Percentiles rank a stretch among this genome's conserved stretches.
phyloP scores from a whole-genome alignment of 1,284 basidiomycete genomes.

The Cryptococcus sp. region DNA sequence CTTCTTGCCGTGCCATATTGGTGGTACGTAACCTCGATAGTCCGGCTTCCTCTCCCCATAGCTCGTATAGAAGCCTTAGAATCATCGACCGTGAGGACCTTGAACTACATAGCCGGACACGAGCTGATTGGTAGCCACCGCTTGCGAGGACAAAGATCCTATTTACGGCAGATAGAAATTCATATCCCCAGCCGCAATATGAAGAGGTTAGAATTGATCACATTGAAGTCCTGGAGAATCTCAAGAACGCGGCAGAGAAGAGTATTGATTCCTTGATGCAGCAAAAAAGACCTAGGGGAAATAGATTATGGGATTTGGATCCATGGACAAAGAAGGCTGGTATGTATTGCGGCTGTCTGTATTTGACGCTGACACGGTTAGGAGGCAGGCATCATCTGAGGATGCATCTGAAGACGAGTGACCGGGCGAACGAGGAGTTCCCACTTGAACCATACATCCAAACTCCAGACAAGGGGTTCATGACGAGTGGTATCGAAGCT shows the following conservation, averaged over 20 bases:
- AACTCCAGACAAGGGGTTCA: constrained; percentile 15
- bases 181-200: constrained; percentile 26
- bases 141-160: constrained; percentile 24
- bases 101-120: neutral
- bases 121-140: constrained; percentile 10
- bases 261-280: constrained; percentile 33
- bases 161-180: constrained; percentile 30
- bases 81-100: constrained; percentile 15
- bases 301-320: constrained; percentile 9
- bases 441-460: constrained; percentile 42
- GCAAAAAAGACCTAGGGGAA: constrained; percentile 11
- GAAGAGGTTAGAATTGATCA: constrained; percentile 19
- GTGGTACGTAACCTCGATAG: constrained; percentile 83
- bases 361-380: neutral
- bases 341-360: neutral
- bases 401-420: constrained; percentile 25
- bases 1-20: constrained; percentile 73
- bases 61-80: constrained; percentile 54
- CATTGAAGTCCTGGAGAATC: constrained; percentile 14
- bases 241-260: constrained; percentile 24
- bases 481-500: constrained; percentile 15
- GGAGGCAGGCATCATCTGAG: constrained; percentile 12
- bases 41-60: constrained; percentile 69
- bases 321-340: constrained; percentile 8
- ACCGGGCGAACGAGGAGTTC: constrained; percentile 25